Evolutionary conservation across 2,329 filamentous ascomycete species (phyloP).

Genomic region (Dryadomyces quercivorus): DNA sequence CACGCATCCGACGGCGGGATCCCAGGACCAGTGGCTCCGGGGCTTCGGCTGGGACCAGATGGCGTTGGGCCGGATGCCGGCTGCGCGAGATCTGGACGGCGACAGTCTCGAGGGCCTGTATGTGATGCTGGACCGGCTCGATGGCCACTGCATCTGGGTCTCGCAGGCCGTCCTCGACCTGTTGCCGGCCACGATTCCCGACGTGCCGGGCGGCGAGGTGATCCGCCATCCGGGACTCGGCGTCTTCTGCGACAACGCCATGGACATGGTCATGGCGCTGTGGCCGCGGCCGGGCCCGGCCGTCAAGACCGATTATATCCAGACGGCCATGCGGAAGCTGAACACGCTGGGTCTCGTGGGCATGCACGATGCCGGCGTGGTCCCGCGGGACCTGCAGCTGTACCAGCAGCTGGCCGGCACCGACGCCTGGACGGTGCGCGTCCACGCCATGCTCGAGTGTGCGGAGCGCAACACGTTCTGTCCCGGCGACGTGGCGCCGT

Average conservation of each 20-base stretch:
- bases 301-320: constrained; percentile 42
- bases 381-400: constrained; percentile 39
- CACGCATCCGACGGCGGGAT: constrained; percentile 37
- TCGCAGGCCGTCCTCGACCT: constrained; percentile 50
- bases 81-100: constrained; percentile 43
- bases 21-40: constrained; percentile 46
- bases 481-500: constrained; percentile 32
- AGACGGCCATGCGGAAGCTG: constrained; percentile 47
- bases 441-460: constrained; percentile 60
- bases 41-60: constrained; percentile 64
- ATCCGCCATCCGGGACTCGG: constrained; percentile 48
- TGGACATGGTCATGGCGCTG: constrained; percentile 44
- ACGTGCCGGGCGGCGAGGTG: constrained; percentile 52
- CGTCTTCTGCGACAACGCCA: constrained; percentile 64
- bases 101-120: constrained; percentile 41
- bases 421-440: constrained; percentile 46
- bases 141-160: constrained; percentile 60
- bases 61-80: constrained; percentile 51
- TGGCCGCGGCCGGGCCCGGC: constrained; percentile 43
- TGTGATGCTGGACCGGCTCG: constrained; percentile 58
- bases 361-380: constrained; percentile 55
- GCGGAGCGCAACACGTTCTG: constrained; percentile 52
- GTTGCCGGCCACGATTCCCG: constrained; percentile 37
- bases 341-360: constrained; percentile 56
- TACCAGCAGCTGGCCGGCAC: constrained; percentile 35